A percentile compares a stretch with the other conserved stretches of the same genome.
Conservation (phyloP, 257 asterid genomes). For the Solanum stenotomum region DNA sequence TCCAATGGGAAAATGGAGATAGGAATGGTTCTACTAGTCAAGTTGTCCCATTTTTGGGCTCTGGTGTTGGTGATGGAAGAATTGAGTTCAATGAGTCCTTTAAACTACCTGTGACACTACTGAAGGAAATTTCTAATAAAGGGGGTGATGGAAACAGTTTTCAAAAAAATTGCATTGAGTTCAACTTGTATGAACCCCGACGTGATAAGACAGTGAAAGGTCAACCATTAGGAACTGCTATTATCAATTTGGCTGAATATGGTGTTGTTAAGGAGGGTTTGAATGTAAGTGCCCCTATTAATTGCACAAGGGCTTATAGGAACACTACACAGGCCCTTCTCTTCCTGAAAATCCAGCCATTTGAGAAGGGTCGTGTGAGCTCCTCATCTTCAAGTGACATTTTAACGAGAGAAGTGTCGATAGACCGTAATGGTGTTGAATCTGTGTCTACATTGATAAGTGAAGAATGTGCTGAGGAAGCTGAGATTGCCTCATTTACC, state of each 20-base stretch:
- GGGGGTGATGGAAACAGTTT: constrained; percentile 31
- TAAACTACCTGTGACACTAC: constrained; percentile 46
- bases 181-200: constrained; percentile 63
- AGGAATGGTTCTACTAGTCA: constrained; percentile 53
- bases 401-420: constrained; percentile 39
- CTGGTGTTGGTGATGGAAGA: constrained; percentile 56
- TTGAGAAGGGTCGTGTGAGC: constrained; percentile 29
- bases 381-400: constrained; percentile 40
- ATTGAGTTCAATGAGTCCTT: constrained; percentile 64
- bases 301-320: constrained; percentile 64
- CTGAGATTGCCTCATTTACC: constrained; percentile 49
- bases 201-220: constrained; percentile 60
- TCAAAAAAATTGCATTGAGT: constrained; percentile 58
- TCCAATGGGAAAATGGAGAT: constrained; percentile 74
- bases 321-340: constrained; percentile 65
- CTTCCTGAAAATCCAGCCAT: constrained; percentile 43
- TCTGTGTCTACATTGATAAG: constrained; percentile 53
- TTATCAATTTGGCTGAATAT: constrained; percentile 62
- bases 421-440: constrained; percentile 37
- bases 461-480: constrained; percentile 77
- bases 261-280: constrained; percentile 43
- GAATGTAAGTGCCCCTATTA: constrained; percentile 37
- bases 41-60: constrained; percentile 43
- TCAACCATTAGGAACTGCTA: constrained; percentile 67
- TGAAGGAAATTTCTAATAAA: constrained; percentile 40